Base-by-base conservation (phyloP, 2,329 filamentous ascomycete species). In the Xylariaceae sp. region DNA sequence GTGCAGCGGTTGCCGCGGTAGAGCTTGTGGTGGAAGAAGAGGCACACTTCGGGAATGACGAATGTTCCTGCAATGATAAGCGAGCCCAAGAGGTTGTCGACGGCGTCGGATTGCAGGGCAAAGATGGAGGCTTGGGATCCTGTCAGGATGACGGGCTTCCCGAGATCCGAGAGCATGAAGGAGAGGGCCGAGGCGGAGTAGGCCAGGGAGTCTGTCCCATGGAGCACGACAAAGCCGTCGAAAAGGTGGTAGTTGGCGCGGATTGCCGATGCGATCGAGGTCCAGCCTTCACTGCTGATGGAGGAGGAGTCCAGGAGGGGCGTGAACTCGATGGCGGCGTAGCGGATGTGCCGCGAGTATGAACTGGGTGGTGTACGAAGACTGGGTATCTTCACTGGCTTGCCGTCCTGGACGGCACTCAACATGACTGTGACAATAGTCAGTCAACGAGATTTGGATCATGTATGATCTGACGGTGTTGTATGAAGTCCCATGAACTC, bases 21-120 rank as follows among this genome's bases (percentile, higher is more conserved):
- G 17, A 97, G 82, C 66, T 87, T 90, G 76, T 95, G 89, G 74
- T 94, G 90, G 80, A 97, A 97, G 78, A 95, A 96, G 42, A 97
- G 81, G 72, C 90, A 92, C 56, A 97, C 92, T 73, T 96, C 92
- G 0, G 92, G 92, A 59, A 97, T 90, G 77, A 91, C 89, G 71
- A 96, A 96, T 61, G 94, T 94, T 39, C 91, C 91, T 2, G 92
- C 92, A 58, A 96, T 88, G 70, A 96, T 91, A 69, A 96, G 81
- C 1, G 90, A 92, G 17, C 90, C 90, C 4, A 96, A 82, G 10
- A 97, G 82, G 70, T 96, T 97, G 76, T 95, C 92, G 44, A 92
- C 89, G 8, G 92, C 92, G 73, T 97, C 92, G 55, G 89, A 94
- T 74, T 96, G 92, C 30, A 96, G 83, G 62, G 92, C 87, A 67